Evolutionary conservation across 139 green algal genomes (phyloP), one percentile per base, ranked within the genome.

Genomic region (Chlorella vulgaris): DNA sequence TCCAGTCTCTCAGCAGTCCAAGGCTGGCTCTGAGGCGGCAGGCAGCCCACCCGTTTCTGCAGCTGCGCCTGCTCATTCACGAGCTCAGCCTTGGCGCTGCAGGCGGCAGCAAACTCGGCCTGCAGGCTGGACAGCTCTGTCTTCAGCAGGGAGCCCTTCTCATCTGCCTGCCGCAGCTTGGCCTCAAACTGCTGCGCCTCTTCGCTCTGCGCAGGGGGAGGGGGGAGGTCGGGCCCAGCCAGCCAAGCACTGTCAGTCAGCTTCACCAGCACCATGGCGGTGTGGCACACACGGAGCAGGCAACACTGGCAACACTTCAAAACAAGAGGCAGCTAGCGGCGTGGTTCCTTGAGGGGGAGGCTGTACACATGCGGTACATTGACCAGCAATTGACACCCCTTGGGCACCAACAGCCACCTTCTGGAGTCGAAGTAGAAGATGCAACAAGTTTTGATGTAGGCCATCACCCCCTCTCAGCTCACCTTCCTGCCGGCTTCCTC

Each of bases 401-500:
- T n/a, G n/a, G n/a, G n/a, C n/a, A n/a, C n/a, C n/a, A n/a, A n/a
- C n/a, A n/a, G n/a, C n/a, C n/a, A n/a, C n/a, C n/a, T n/a, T n/a
- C n/a, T n/a, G n/a, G n/a, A n/a, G n/a, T n/a, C n/a, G n/a, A n/a
- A n/a, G n/a, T n/a, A n/a, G n/a, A n/a, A n/a, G n/a, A n/a, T n/a
- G n/a, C n/a, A n/a, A n/a, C n/a, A n/a, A n/a, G n/a, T n/a, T n/a
- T n/a, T n/a, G n/a, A n/a, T n/a, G n/a, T n/a, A n/a, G n/a, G n/a
- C n/a, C n/a, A n/a, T n/a, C n/a, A n/a, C n/a, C n/a, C n/a, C n/a
- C n/a, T n/a, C n/a, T n/a, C 65, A 47, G 8, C 70, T 78, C 35
- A 67, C 70, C 70, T 66, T 29, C 70, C 65, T 61, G 50, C 55
- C 82, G 36, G 76, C 82, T 35, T 81, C 68, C 39, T 70, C 81